These are phyloP conservation scores for Orbilia javanica DNA, from an alignment of 2,329 filamentous ascomycete genomes.

Conservation along the genomic window DNA sequence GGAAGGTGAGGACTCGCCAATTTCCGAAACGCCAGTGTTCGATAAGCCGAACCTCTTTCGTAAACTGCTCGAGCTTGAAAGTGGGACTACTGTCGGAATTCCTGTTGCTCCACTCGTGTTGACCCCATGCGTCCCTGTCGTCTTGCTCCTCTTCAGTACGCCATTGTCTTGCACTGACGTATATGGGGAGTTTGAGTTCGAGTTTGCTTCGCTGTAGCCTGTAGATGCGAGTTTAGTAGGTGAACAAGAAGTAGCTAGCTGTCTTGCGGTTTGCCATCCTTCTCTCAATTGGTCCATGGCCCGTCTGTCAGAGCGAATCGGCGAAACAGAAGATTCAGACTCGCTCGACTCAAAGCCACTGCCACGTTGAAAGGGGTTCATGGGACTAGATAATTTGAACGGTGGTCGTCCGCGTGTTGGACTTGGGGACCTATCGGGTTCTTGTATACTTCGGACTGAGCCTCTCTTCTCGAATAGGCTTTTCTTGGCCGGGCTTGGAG, in stretches of 20 bases:
- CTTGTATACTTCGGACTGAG: neutral
- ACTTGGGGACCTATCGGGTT: conserved; percentile 41
- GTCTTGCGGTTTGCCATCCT: conserved; percentile 36
- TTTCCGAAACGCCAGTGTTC: neutral
- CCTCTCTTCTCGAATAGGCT: neutral
- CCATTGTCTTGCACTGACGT: conserved; percentile 5
- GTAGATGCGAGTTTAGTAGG: conserved; percentile 39
- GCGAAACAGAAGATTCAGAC: conserved; percentile 32
- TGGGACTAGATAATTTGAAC: conserved; percentile 7
- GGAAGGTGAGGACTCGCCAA: neutral
- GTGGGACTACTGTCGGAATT: conserved; percentile 45
- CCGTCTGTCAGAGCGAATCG: conserved; percentile 21
- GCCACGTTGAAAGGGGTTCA: neutral
- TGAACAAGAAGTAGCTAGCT: conserved; percentile 35
- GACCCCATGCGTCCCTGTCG: conserved; percentile 38
- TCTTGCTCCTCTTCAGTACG: conserved; percentile 45
- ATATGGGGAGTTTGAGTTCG: conserved; percentile 8
- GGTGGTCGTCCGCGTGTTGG: conserved; percentile 53
- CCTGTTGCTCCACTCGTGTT: neutral
- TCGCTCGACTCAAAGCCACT: conserved; percentile 27
- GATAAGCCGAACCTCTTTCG: conserved; percentile 46
- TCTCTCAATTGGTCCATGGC: conserved; percentile 22
- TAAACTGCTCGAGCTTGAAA: conserved; percentile 40
- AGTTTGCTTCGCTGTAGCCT: conserved; percentile 36
- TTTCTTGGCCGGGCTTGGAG: conserved; percentile 8